Evolutionary conservation across 257 asterid genomes (phyloP).

Genomic region (Henckelia pumila): DNA sequence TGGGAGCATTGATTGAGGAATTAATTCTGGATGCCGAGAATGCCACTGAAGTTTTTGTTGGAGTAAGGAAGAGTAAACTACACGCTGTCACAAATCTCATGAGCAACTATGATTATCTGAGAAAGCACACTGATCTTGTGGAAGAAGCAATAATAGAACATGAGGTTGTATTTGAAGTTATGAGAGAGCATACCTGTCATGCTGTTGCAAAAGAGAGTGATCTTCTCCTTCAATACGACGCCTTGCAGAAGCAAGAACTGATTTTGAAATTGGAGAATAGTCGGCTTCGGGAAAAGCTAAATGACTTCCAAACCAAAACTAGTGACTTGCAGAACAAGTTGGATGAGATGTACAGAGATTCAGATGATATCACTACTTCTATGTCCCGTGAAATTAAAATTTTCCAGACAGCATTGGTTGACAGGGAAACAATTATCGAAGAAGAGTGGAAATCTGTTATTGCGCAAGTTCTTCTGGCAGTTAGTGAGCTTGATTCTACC

Average conservation of each 20-base stretch:
- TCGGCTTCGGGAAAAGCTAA: slow-evolving; percentile 50
- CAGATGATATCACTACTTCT: slow-evolving; percentile 52
- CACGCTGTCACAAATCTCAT: slow-evolving; percentile 36
- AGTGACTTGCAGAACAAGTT: slow-evolving; percentile 53
- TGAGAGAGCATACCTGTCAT: slow-evolving; percentile 40
- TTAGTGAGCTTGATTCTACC: slow-evolving; percentile 50
- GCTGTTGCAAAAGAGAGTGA: slow-evolving; percentile 52
- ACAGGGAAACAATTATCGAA: slow-evolving; percentile 46
- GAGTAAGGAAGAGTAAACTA: slow-evolving; percentile 39
- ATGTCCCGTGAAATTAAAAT: slow-evolving; percentile 51
- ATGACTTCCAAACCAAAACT: slow-evolving; percentile 40
- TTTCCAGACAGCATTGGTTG: slow-evolving; percentile 54
- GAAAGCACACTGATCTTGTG: slow-evolving; percentile 49
- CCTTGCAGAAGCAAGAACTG: slow-evolving; percentile 51
- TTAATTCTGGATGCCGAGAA: slow-evolving; percentile 48
- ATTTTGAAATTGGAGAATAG: slow-evolving; percentile 56
- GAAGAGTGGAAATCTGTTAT: slow-evolving; percentile 61
- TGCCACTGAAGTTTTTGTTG: slow-evolving; percentile 46
- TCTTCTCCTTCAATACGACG: slow-evolving; percentile 45
- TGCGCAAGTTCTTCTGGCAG: slow-evolving; percentile 52
- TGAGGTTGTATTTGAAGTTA: slow-evolving; percentile 66
- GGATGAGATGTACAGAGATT: slow-evolving; percentile 49
- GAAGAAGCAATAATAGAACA: slow-evolving; percentile 69
- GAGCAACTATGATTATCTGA: slow-evolving; percentile 40
- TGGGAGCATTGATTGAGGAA: slow-evolving; percentile 48